Evolutionary conservation across 225 moss, liverwort and hornwort genomes (phyloP), one percentile per base, ranked within the genome.

Genomic region (Polytrichum formosum): DNA sequence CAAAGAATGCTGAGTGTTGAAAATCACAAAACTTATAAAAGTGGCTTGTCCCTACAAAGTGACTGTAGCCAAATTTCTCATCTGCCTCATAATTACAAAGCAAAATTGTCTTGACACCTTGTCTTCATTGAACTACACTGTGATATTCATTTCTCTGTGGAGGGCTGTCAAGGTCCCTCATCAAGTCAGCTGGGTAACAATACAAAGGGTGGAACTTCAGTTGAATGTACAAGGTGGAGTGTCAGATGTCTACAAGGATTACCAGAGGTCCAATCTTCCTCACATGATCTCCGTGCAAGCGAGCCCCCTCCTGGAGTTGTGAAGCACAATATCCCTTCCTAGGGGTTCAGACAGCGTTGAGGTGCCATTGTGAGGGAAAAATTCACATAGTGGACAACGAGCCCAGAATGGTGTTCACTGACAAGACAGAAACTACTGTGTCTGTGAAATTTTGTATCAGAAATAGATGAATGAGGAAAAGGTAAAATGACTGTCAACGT

Each of bases 401-500:
- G 21, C n/a, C 21, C 21, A 58, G 23, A 58, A 23, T 19, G 58
- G 58, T n/a, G 23, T 58, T 21, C 2, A 58, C 8, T 58, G 21
- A 58, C 21, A 2, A 58, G 58, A 58, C 6, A 58, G 23, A 2
- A 20, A 58, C 58, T 58, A 23, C 58, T 58, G 58, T 58, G 58
- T 21, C 16, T 46, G 13, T 0, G 16, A 46, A 13, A 46, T 16
- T 46, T 46, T 46, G 46, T 46, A 16, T 46, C 46, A 22, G 58
- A 8, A 22, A n/a, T n/a, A 23, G 58, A 20, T 23, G 58, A 58
- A 58, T 20, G 23, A 58, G 21, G 58, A 22, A 58, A 58, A 58
- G 58, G 58, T 18, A 25, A 17, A 17, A 10, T 67, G 25, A 20
- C 9, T 6, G 21, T 83, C 65, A 83, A 53, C 77, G 86, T 26